phyloP scores from a whole-genome alignment of 2,329 filamentous ascomycete species.

The Corniculantispora saksenae region DNA sequence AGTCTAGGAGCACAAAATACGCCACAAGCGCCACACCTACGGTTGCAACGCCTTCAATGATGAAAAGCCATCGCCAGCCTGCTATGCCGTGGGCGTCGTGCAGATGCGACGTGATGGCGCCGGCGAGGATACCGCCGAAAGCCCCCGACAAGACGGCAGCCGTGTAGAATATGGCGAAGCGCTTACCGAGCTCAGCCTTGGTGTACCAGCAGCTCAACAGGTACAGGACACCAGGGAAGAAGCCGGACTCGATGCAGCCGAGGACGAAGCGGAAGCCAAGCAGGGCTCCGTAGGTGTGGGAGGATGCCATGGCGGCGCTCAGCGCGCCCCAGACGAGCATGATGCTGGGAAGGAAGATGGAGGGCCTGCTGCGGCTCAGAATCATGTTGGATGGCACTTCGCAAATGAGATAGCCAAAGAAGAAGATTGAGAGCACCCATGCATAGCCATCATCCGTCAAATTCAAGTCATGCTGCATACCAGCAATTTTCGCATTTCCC shows the following conservation, averaged over 20 bases:
- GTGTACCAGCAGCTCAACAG: constrained; percentile 59
- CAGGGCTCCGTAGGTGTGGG: constrained; percentile 47
- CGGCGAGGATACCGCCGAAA: constrained; percentile 58
- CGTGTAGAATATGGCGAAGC: constrained; percentile 57
- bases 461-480: constrained; percentile 49
- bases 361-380: constrained; percentile 53
- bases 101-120: constrained; percentile 59
- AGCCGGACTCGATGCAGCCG: constrained; percentile 58
- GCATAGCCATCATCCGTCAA: constrained; percentile 53
- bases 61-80: constrained; percentile 61
- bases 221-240: constrained; percentile 59
- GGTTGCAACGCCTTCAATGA: constrained; percentile 64
- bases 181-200: constrained; percentile 54
- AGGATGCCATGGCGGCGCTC: constrained; percentile 55
- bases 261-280: constrained; percentile 50
- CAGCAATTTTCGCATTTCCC: constrained; percentile 59
- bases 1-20: constrained; percentile 66
- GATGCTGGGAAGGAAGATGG: constrained; percentile 54
- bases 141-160: constrained; percentile 57
- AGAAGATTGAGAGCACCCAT: constrained; percentile 59
- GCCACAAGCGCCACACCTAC: constrained; percentile 52
- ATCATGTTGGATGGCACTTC: constrained; percentile 59
- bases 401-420: constrained; percentile 56
- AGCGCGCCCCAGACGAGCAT: constrained; percentile 57
- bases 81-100: constrained; percentile 61